Percentiles rank a stretch among this genome's conserved stretches.
These are phyloP conservation scores for Cicer yamashitae DNA, from an alignment of 306 rosid species.

Conservation along the genomic window DNA sequence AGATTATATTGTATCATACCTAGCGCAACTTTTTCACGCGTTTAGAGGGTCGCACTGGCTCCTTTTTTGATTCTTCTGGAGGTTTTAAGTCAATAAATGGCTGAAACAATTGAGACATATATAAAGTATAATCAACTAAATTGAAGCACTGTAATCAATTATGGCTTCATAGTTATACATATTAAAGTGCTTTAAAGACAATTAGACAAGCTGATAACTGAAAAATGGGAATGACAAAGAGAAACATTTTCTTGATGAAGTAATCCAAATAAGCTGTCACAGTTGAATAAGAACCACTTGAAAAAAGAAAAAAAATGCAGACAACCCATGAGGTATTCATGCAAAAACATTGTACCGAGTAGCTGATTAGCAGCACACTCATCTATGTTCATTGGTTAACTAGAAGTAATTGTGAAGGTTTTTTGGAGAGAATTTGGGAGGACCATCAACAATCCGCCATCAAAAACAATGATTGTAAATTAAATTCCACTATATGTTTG, in stretches of 20 bases:
- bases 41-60: slow-evolving; percentile 68
- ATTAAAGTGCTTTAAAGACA: slow-evolving; percentile 4
- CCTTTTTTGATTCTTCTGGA: slow-evolving; percentile 76
- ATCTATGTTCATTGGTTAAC: not conserved
- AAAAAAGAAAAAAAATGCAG: not conserved
- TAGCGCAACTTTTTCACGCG: slow-evolving; percentile 69
- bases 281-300: slow-evolving; percentile 18
- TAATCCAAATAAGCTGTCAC: slow-evolving; percentile 14
- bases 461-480: no score
- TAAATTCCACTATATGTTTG: no score
- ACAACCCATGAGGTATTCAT: not conserved
- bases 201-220: not conserved
- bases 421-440: no score
- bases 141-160: slow-evolving; percentile 33
- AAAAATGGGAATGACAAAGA: not conserved
- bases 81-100: slow-evolving; percentile 75
- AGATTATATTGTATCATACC: slow-evolving; percentile 33
- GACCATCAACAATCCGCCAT: no score
- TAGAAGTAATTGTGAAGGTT: not conserved
- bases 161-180: slow-evolving; percentile 19
- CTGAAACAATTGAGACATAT: slow-evolving; percentile 62
- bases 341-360: not conserved
- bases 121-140: slow-evolving; percentile 12
- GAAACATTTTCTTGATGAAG: slow-evolving; percentile 4
- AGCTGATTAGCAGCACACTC: slow-evolving; percentile 30